Evolutionary conservation across 495 filamentous ascomycete species (phyloP), one percentile per base, ranked within the genome.

Genomic region (Aspergillus sclerotiicarbonarius): DNA sequence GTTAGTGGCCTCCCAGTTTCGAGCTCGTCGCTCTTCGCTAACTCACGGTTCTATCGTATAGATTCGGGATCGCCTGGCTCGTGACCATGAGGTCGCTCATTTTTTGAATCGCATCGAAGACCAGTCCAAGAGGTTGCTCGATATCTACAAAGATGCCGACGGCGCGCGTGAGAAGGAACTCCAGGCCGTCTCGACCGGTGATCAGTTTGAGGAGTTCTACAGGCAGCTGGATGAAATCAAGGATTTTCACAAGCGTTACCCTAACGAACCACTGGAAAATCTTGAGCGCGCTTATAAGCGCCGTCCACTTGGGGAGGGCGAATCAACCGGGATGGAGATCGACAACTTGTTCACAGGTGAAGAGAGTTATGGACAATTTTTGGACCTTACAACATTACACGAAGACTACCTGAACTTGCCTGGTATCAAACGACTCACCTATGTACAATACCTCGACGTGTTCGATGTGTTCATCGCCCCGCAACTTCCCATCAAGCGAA

Each of bases 271-370:
- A 3, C 90, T 95, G 29, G 95, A 98, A 70, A 96, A 98, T 66
- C 84, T 97, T 12, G 94, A 98, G 75, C 81, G 86, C 56, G 90
- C 92, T 57, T 98, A 98, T 73, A 88, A 90, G 73, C 87, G 86
- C 41, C 84, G 80, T 51, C 83, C 83, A 30, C 80, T 86, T 7
- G 86, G 76, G 2, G 84, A 88, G 44, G 85, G 87, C 35, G 90
- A 92, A 35, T 64, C 71, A 20, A 67, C 78, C 16, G 76, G 77
- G 1, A 81, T 79, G 60, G 84, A 92, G 46, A 85, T 96, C 54
- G 92, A 97, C 62, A 84, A 81, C 53, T 89, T 96, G 87, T 98
- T 98, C 68, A 94, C 91, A 1, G 95, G 94, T 18, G 94, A 98
- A 73, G 94, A 98, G 70, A 85, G 86, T 3, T 96, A 87, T 63